Evolutionary conservation across 2,329 filamentous ascomycete species (phyloP).

Genomic region (Penicillium sp.): DNA sequence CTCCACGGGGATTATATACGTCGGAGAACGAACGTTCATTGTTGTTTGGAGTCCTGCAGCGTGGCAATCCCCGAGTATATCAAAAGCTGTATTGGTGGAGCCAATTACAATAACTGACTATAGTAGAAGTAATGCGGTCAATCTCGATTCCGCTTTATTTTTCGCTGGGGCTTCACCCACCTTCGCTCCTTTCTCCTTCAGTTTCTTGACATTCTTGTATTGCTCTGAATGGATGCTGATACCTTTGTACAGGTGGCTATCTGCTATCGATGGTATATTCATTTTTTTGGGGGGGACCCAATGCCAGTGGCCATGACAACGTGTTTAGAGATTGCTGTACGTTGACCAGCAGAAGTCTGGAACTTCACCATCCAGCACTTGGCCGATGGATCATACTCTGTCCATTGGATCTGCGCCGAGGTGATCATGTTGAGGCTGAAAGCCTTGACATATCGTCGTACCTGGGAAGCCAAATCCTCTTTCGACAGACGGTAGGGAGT

Average conservation of each 20-base stretch:
- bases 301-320: neutral
- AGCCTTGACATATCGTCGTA: neutral
- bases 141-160: neutral
- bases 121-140: constrained; percentile 1
- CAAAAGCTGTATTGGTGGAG: constrained; percentile 49
- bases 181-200: neutral
- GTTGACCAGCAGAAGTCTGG: neutral
- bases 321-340: neutral
- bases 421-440: neutral
- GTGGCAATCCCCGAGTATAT: constrained; percentile 49
- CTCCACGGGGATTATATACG: constrained; percentile 29
- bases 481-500: neutral
- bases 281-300: neutral
- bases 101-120: constrained; percentile 47
- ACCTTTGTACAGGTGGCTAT: neutral
- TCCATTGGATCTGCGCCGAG: neutral
- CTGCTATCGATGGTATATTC: neutral
- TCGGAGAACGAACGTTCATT: constrained; percentile 47
- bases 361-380: neutral
- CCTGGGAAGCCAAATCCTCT: neutral
- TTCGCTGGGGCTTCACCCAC: neutral
- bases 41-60: constrained; percentile 43
- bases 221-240: neutral
- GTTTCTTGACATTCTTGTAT: neutral
- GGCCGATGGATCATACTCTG: neutral